Percentiles rank a stretch among this genome's conserved stretches.
phyloP scores from a whole-genome alignment of 1,284 basidiomycete species.

The Pisolithus thermaeus region DNA sequence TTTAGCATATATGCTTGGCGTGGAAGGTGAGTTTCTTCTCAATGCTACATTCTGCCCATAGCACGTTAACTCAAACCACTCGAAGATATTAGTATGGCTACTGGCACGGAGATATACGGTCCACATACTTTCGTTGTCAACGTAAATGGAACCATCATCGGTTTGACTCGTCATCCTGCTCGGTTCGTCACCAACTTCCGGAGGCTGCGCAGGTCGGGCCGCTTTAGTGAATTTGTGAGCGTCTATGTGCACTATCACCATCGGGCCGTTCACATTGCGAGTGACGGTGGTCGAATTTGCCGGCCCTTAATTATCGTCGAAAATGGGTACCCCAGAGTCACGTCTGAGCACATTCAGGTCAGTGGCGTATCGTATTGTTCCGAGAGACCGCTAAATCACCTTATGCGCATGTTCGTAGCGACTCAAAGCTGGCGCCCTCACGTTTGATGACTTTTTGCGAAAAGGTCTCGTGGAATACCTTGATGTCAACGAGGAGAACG shows the following conservation, averaged over 20 bases:
- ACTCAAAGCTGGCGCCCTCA: constrained; percentile 74
- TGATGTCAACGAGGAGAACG: constrained; percentile 99
- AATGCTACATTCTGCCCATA: constrained; percentile 8
- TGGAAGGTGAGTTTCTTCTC: constrained; percentile 64
- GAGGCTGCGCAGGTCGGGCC: constrained; percentile 84
- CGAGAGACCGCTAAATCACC: not conserved
- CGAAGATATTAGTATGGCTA: constrained; percentile 86
- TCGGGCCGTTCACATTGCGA: constrained; percentile 91
- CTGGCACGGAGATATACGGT: constrained; percentile 94
- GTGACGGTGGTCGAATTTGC: constrained; percentile 97
- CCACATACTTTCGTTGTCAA: constrained; percentile 92
- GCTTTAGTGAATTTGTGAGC: constrained; percentile 95
- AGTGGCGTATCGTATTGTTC: constrained; percentile 15
- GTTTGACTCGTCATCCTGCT: constrained; percentile 82
- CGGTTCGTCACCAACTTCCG: constrained; percentile 91
- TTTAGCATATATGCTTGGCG: constrained; percentile 90
- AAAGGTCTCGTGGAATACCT: constrained; percentile 99
- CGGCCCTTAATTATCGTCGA: constrained; percentile 98
- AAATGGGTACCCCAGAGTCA: constrained; percentile 73
- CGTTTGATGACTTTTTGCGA: constrained; percentile 93
- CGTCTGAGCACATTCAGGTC: constrained; percentile 77
- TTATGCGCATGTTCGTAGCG: constrained; percentile 37
- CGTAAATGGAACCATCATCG: constrained; percentile 95
- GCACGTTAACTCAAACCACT: constrained; percentile 11
- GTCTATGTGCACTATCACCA: constrained; percentile 98